These are phyloP conservation scores for Gardenia jasminoides DNA, from an alignment of 257 asterid species.

Conservation along the genomic window DNA sequence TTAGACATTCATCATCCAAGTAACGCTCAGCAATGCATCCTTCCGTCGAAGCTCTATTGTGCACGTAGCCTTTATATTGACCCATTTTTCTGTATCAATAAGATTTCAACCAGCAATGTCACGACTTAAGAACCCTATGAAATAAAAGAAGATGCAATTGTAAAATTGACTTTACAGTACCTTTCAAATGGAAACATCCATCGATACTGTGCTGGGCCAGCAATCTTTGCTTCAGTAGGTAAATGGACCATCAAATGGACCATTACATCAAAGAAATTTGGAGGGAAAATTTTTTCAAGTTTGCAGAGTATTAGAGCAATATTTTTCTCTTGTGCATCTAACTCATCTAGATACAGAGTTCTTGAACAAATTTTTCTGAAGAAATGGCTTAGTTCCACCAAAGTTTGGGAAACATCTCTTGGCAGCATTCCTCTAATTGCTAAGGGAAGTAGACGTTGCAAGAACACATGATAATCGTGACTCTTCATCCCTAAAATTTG, in stretches of 20 bases:
- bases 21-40: not conserved
- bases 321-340: not conserved
- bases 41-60: too few relatives aligned
- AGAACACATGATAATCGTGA: conserved; percentile 5
- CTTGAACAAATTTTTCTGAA: conserved; percentile 6
- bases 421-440: not conserved
- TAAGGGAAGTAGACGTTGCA: too few relatives aligned
- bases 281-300: not conserved
- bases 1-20: not conserved
- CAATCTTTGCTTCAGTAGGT: conserved; percentile 5
- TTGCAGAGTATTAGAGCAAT: conserved; percentile 1
- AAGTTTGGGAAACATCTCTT: not conserved
- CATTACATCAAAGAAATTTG: not conserved
- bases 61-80: not conserved
- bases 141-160: too few relatives aligned
- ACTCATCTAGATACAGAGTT: not conserved
- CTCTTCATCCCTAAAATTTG: too few relatives aligned
- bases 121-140: too few relatives aligned
- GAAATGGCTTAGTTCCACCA: not conserved
- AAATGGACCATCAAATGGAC: too few relatives aligned
- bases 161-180: not conserved
- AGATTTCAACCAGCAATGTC: too few relatives aligned
- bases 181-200: conserved; percentile 14
- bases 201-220: conserved; percentile 6
- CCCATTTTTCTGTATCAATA: not conserved